Base-by-base conservation (phyloP, 1,284 basidiomycete species). In the Trichosporon coremiiforme region DNA sequence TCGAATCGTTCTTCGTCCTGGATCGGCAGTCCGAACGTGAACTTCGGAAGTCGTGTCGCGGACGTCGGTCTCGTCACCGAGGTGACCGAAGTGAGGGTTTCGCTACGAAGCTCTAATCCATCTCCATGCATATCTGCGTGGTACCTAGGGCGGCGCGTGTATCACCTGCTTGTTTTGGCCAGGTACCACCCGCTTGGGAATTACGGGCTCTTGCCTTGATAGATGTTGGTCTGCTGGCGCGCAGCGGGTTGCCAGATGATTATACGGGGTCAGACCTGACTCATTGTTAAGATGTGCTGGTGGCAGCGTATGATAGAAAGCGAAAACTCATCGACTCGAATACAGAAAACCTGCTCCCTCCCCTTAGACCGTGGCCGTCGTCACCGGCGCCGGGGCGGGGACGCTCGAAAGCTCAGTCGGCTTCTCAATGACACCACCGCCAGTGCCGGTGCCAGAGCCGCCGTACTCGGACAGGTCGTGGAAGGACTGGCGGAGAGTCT, bases 401-500 rank as follows among this genome's bases (percentile, higher is more conserved):
- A 62, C 31, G 57, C 31, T 62, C 31, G 57, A 62, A 12, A 62
- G 57, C 57, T 62, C 57, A 15, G 17, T 62, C 57, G 57, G 57
- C 57, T 62, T 62, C 57, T 62, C 57, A 35, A 35, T 10, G 57
- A 17, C 29, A 31, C 57, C 57, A 15, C 15, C 57, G 13, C 15
- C 29, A 15, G 57, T 35, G 17, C 57, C 31, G 10, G 50, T 10
- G 20, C 50, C 50, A 10, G 50, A 53, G 57, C 57, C 25, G 12
- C 53, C 57, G 57, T 33, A 31, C 29, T 62, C 57, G 57, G 57
- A 10, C 57, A 62, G 57, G 29, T 62, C 57, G 57, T 62, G 57
- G 57, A 62, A 62, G 29, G 57, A 62, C 57, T 35, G 15, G 57
- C 57, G 57, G 31, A 62, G 57, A 8, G 10, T 22, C 17, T 20